Evolutionary conservation across 1,139 yeast species (phyloP).

Genomic region (Suhomyces wounanorum): DNA sequence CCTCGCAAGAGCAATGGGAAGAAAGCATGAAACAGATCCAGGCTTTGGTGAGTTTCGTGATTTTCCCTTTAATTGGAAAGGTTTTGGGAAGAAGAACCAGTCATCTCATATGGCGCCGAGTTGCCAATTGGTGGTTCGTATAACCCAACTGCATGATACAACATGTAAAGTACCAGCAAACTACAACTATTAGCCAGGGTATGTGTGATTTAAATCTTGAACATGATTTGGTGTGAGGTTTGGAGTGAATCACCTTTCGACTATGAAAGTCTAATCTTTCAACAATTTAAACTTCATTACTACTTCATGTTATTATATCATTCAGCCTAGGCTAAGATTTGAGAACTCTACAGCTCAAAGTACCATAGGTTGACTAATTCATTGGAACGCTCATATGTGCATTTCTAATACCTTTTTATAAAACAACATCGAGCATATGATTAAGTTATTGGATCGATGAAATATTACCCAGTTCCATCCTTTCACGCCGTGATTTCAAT

Average conservation of each 20-base stretch:
- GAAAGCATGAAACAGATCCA: conserved; percentile 67
- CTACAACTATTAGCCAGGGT: no score
- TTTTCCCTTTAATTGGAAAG: conserved; percentile 72
- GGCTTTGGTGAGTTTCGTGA: conserved; percentile 54
- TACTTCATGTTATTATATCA: no score
- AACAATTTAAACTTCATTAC: no score
- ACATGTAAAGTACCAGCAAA: no score
- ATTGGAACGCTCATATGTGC: neutral
- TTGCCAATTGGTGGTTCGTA: conserved; percentile 37
- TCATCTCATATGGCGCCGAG: conserved; percentile 35
- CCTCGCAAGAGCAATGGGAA: conserved; percentile 80
- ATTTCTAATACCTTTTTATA: neutral
- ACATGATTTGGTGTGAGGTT: no score
- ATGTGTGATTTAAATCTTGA: no score
- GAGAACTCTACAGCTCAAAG: no score
- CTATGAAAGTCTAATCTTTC: no score
- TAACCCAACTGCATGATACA: neutral
- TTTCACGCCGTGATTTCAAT: neutral
- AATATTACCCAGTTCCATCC: neutral
- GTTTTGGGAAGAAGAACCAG: conserved; percentile 62
- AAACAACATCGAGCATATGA: neutral
- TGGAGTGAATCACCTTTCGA: no score
- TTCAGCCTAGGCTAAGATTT: no score
- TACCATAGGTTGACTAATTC: neutral
- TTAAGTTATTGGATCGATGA: neutral